Base-by-base conservation (phyloP, 345 rosid species). In the Populus pruinosa region DNA sequence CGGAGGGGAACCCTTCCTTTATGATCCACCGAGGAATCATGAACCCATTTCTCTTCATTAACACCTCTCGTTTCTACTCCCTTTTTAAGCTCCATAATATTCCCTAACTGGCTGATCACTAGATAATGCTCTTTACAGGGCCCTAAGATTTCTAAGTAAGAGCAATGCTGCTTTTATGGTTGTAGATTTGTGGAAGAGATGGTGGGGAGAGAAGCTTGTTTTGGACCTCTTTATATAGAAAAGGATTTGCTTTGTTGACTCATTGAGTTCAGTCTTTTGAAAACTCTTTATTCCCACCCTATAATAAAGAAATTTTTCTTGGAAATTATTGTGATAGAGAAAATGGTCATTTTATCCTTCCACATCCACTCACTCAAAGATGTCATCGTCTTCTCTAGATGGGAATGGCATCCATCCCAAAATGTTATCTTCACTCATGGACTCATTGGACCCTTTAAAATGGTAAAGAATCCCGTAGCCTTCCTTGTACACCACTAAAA, bases 11-110 rank as follows among this genome's bases (percentile, higher is more conserved):
- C 55, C 47, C 81, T 85, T 67, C 88, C 91, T 81, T 85, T 78
- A 47, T 87, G 82, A 86, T 91, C 90, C 29, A 87, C 71, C 6
- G 95, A 89, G 47, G 91, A 88, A 80, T 91, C 95, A 70, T 44
- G 77, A 73, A 91, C 95, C 89, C 88, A 88, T 80, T 80, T 87
- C 71, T 89, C 83, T 12, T 64, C 53, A 75, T 85, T 81, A 62
- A 56, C 73, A 65, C n/a, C 29, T 70, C 21, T 71, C 43, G 35
- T n/a, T 69, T 73, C 47, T 33, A 47, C 55, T 64, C 81, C 86
- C 29, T 63, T 82, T 13, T 53, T 53, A 31, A 65, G 9, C 71
- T 69, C 75, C 82, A 79, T 79, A 0, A 79, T 79, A 0, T 8
- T 41, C 13, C 12, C 27, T 59, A 13, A 47, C 50, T 4, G 5